A percentile compares a stretch with the other conserved stretches of the same genome.
phyloP scores from a whole-genome alignment of 108 stramenopile species.

The Asterionellopsis glacialis region DNA sequence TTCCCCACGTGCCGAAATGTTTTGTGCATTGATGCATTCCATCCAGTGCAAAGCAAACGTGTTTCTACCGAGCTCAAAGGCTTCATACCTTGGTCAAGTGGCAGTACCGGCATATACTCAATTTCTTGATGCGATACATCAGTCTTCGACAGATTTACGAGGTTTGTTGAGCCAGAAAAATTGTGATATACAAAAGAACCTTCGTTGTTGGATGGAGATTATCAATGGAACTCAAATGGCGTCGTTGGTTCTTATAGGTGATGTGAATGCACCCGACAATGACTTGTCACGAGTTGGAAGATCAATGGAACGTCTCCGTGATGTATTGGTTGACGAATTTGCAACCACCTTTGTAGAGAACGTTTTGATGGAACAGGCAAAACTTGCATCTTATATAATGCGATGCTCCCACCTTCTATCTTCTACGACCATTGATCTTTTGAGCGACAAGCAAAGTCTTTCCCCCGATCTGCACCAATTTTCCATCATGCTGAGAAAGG shows the following conservation, averaged over 20 bases:
- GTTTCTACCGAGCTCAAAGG: constrained; percentile 31
- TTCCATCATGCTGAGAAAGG: constrained; percentile 1
- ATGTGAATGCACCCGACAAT: constrained; percentile 25
- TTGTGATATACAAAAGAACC: constrained; percentile 18
- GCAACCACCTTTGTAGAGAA: constrained; percentile 56
- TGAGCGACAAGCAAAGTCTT: constrained; percentile 3
- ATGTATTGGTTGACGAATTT: constrained; percentile 70
- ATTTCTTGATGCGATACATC: constrained; percentile 65
- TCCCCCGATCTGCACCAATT: constrained; percentile 56
- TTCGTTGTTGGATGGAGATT: constrained; percentile 69
- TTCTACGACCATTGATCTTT: not conserved
- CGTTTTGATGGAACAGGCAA: constrained; percentile 66
- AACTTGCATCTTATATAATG: constrained; percentile 74
- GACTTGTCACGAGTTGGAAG: constrained; percentile 53
- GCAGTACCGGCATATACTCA: constrained; percentile 60
- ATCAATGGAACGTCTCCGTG: constrained; percentile 52
- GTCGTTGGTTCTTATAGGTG: constrained; percentile 15
- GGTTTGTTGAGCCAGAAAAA: constrained; percentile 11
- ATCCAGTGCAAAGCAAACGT: constrained; percentile 49
- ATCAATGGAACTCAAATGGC: constrained; percentile 66
- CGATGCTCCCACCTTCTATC: constrained; percentile 47
- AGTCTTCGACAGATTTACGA: constrained; percentile 49
- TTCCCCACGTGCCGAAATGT: constrained; percentile 61
- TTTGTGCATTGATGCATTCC: constrained; percentile 62
- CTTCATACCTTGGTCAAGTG: constrained; percentile 51